Base-by-base conservation (phyloP, 352 stramenopile species). In the Pythium rhizo-oryzae region DNA sequence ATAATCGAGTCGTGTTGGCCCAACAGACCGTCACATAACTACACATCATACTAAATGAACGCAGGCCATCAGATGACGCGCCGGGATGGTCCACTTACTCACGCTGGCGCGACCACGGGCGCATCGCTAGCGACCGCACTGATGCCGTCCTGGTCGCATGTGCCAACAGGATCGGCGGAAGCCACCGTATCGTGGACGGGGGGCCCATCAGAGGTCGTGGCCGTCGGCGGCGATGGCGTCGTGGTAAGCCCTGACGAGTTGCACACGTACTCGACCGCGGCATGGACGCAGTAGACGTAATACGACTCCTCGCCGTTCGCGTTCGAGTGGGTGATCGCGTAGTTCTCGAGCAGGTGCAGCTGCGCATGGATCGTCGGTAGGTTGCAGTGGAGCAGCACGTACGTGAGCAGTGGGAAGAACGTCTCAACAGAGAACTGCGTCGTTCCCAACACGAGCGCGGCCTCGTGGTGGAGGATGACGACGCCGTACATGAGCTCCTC, bases 201-300 rank as follows among this genome's bases (percentile, higher is more conserved):
- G 3, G 28, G 6, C 28, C 6, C 28, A 33, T 33, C 28, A 6
- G 28, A 33, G 28, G 28, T 33, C 28, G 28, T 6, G 28, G 28
- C 28, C 2, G 28, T 33, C 28, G 28, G 28, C 55, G 41, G 33
- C 4, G 41, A 28, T 13, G 28, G 43, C 41, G 21, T 25, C 18
- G 59, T 44, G 46, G 21, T 58, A 46, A 90, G 70, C 4, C 71
- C 72, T 7, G 80, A 72, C 12, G 80, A 89, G 64, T 92, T 96
- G 75, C 87, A 96, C 16, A 96, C 76, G 69, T 90, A 92, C 72
- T 96, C 87, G 21, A 96, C 82, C 4, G 87, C 87, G 0, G 84
- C 85, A 44, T 96, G 87, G 18, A 96, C 85, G 64, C 87, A 96
- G 56, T 96, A 96, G 18, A 96, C 87, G 64, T 96, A 96, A 65